These are phyloP conservation scores for Stromatinia cepivora DNA, from an alignment of 2,329 filamentous ascomycete genomes.

Conservation along the genomic window DNA sequence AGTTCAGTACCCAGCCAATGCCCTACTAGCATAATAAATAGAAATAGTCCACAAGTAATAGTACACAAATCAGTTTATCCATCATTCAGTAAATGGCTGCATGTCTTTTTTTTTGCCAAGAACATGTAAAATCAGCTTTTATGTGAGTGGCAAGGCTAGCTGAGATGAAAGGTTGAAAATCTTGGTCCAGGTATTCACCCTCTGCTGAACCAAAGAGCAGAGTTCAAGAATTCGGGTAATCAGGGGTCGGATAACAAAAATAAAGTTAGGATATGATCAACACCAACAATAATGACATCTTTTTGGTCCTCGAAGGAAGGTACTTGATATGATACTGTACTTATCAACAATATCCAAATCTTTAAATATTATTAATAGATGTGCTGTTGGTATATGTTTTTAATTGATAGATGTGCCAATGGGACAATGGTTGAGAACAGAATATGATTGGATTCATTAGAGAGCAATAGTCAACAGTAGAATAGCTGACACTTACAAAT, in stretches of 20 bases:
- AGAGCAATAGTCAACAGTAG: not conserved
- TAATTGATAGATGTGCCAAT: not conserved
- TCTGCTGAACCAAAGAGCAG: not conserved
- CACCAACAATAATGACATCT: not conserved
- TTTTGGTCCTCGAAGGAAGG: not conserved
- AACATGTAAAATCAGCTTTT: not conserved
- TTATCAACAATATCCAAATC: not conserved
- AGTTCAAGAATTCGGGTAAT: not conserved
- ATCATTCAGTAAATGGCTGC: constrained; percentile 3
- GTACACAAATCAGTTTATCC: not conserved
- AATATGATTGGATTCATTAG: not conserved
- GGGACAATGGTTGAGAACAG: not conserved
- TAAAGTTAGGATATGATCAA: not conserved
- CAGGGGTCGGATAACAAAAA: not conserved
- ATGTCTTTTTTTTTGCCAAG: not conserved
- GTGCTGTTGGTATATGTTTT: not conserved
- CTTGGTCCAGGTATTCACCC: not conserved
- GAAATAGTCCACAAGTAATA: not conserved
- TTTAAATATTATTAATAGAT: not conserved
- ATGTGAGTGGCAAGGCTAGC: not conserved
- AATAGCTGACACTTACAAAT: not conserved
- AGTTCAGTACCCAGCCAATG: not conserved
- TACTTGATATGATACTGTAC: not conserved
- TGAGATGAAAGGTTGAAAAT: not conserved
- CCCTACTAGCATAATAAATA: not conserved